Evolutionary conservation across 2,329 filamentous ascomycete genomes (phyloP), one percentile per base, ranked within the genome.

Genomic region (Fusarium pseudocircinatum): DNA sequence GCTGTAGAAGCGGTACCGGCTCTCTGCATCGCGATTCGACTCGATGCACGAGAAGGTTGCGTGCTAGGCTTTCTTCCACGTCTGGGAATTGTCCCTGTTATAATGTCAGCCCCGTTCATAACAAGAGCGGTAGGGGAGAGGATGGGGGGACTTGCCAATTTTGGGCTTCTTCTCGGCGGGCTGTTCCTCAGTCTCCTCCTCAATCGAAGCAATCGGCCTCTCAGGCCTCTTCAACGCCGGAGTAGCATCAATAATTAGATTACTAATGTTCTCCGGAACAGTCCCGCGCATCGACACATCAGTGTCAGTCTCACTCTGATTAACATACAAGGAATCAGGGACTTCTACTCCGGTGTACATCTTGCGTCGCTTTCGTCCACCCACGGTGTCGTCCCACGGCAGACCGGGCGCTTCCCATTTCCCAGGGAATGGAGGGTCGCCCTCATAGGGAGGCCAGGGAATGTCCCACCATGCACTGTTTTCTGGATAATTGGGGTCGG

Each of bases 401-500:
- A 46, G 20, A 7, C 62, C 76, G 0, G 76, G 77, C 6, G 66
- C 58, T 7, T 42, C 26, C 78, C 78, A 79, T 0, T 32, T 28
- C 2, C 72, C 70, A 0, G 78, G 78, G 36, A 79, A 75, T 0
- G 77, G 78, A 4, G 75, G 59, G 0, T 24, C 20, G 0, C 75
- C 78, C 13, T 70, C 63, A 28, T 70, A 79, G 1, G 79, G 76
- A 8, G 78, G 78, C 79, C 79, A 81, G 7, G 79, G 79, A 2
- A 79, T 74, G 28, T 63, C 57, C 73, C 76, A 79, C 56, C 63
- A 75, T 2, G 16, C 67, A 1, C 58, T 47, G 57, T 82, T 82
- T 8, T 67, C 68, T 13, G 76, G 61, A 46, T 81, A 77, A 36
- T 82, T 82, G 2, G 81, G 81, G 32, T 82, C 81, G 7, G 78